Evolutionary conservation across 2,329 filamentous ascomycete species (phyloP).

Genomic region (Pyrenophora graminea): DNA sequence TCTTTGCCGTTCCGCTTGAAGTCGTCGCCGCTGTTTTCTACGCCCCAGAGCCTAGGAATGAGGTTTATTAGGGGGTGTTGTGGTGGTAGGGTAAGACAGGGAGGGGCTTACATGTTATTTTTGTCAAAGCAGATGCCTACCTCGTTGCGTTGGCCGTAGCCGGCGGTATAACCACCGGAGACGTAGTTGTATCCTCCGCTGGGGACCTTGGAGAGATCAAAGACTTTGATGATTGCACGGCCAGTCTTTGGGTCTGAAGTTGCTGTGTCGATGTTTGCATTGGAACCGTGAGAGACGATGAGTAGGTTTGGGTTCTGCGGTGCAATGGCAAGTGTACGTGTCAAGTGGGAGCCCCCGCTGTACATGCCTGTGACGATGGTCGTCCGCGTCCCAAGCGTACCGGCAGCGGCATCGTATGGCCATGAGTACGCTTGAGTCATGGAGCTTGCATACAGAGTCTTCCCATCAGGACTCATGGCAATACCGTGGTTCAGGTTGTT

Average conservation of each 20-base stretch:
- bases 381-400: constrained; percentile 54
- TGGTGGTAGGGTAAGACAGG: background rate
- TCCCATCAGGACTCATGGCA: constrained; percentile 52
- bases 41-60: constrained; percentile 45
- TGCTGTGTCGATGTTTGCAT: constrained; percentile 62
- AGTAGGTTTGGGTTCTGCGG: constrained; percentile 59
- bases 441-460: constrained; percentile 59
- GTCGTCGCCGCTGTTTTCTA: constrained; percentile 74
- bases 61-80: no score
- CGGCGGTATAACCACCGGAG: constrained; percentile 55
- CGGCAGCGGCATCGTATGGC: constrained; percentile 61
- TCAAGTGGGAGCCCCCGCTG: constrained; percentile 60
- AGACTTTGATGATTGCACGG: constrained; percentile 67
- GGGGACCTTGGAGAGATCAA: constrained; percentile 52
- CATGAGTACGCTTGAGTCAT: constrained; percentile 64
- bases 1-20: constrained; percentile 63
- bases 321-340: constrained; percentile 68
- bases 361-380: constrained; percentile 66
- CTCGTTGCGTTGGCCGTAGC: constrained; percentile 73
- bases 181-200: constrained; percentile 53
- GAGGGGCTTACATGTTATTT: constrained; percentile 54
- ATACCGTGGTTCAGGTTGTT: constrained; percentile 57
- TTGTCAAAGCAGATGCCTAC: constrained; percentile 60
- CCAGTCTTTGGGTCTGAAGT: constrained; percentile 59
- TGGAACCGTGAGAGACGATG: constrained; percentile 68